Evolutionary conservation across 257 asterid species (phyloP).

Genomic region (Solanum virginianum): DNA sequence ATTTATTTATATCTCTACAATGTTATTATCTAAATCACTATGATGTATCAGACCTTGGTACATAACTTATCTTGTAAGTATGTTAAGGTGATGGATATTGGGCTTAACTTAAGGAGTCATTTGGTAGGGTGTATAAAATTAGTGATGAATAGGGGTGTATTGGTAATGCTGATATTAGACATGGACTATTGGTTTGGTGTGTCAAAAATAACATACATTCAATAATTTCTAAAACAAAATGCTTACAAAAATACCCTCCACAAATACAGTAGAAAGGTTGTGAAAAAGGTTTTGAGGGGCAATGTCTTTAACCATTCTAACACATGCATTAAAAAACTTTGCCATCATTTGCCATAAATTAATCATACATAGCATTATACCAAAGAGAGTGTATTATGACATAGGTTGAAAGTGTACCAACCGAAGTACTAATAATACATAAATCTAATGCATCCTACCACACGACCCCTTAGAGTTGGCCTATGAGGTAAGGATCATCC

Average conservation of each 20-base stretch:
- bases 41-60: not conserved
- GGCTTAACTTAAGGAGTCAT: not conserved
- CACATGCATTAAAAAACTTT: not conserved
- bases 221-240: not conserved
- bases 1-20: not conserved
- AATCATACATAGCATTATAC: not conserved
- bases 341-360: not conserved
- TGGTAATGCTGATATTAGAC: not conserved
- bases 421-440: not conserved
- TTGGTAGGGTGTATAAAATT: not conserved
- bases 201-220: not conserved
- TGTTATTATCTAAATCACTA: not conserved
- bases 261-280: not conserved
- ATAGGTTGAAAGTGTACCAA: not conserved
- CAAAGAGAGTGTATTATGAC: not conserved
- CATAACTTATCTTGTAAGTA: not conserved
- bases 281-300: not conserved
- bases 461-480: not conserved
- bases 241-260: not conserved
- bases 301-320: not conserved
- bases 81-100: not conserved
- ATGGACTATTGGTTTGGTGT: not conserved
- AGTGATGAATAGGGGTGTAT: not conserved
- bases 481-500: not conserved
- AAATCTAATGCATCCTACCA: not conserved